Evolutionary conservation across 768 basidiomycete species (phyloP).

Genomic region (Calocera viscosa): DNA sequence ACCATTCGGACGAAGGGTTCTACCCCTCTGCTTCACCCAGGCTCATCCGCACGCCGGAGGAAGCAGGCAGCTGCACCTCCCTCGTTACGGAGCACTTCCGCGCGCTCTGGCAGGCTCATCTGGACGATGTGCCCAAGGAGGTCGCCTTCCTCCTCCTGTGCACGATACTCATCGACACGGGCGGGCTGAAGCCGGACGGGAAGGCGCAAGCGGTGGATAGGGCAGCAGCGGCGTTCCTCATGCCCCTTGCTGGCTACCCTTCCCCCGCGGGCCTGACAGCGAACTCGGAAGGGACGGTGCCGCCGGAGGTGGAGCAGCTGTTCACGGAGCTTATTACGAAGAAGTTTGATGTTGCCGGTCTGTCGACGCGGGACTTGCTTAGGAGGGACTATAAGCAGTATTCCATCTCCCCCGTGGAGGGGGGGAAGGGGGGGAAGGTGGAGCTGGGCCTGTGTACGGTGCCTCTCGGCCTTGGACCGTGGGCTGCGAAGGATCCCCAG

Average conservation of each 20-base stretch:
- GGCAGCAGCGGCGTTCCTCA: constrained; percentile 50
- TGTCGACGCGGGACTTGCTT: constrained; percentile 64
- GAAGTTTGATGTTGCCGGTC: constrained; percentile 57
- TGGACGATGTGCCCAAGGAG: constrained; percentile 35
- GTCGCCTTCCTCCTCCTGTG: constrained; percentile 68
- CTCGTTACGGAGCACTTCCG: constrained; percentile 44
- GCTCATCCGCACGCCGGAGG: constrained; percentile 39
- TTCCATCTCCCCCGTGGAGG: constrained; percentile 36
- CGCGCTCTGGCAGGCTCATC: constrained; percentile 22
- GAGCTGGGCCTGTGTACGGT: constrained; percentile 73
- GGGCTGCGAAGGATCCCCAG: constrained; percentile 36
- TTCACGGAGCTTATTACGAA: constrained; percentile 37
- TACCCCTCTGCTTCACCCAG: constrained; percentile 56
- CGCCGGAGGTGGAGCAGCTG: constrained; percentile 38
- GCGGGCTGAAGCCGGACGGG: constrained; percentile 60
- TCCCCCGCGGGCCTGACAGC: constrained; percentile 24
- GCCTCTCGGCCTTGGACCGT: constrained; percentile 50
- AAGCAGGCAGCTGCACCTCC: constrained; percentile 64
- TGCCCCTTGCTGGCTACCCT: constrained; percentile 41
- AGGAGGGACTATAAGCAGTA: constrained; percentile 96
- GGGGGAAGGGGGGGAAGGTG: constrained; percentile 30
- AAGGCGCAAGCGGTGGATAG: constrained; percentile 61
- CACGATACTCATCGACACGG: constrained; percentile 78
- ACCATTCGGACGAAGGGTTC: constrained; percentile 74
- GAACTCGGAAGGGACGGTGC: constrained; percentile 22